These are phyloP conservation scores for Solanum corneliomulleri DNA, from an alignment of 257 asterid genomes.

Conservation along the genomic window DNA sequence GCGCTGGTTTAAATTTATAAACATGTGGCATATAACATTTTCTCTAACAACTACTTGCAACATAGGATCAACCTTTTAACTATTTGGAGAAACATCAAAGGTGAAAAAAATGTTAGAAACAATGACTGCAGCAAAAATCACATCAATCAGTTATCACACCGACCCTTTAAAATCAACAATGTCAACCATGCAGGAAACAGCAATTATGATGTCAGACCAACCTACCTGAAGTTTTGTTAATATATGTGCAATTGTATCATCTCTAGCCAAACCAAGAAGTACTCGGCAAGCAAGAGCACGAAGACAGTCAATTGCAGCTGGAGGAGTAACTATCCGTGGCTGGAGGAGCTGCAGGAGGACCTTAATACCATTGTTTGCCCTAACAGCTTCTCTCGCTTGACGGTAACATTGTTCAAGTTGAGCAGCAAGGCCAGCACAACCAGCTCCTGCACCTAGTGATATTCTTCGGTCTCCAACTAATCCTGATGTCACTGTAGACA, in stretches of 20 bases:
- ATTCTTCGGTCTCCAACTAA: constrained; percentile 97
- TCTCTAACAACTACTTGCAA: background rate
- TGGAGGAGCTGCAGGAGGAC: constrained; percentile 98
- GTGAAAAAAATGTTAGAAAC: background rate
- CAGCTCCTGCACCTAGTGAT: constrained; percentile 83
- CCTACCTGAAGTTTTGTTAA: constrained; percentile 90
- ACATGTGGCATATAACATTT: background rate
- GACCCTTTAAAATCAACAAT: background rate
- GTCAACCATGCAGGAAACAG: background rate
- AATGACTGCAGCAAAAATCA: background rate
- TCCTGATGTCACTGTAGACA: constrained; percentile 66
- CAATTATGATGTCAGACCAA: background rate
- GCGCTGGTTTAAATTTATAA: background rate
- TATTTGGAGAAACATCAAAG: background rate
- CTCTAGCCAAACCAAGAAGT: constrained; percentile 98
- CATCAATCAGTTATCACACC: background rate
- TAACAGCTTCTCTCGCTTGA: constrained; percentile 97
- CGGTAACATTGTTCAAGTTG: constrained; percentile 93
- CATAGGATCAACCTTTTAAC: background rate
- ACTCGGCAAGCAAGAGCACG: constrained; percentile 99
- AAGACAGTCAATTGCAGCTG: constrained; percentile 94
- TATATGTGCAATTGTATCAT: constrained; percentile 95
- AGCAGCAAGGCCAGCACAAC: constrained; percentile 97
- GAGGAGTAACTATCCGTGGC: constrained; percentile 82
- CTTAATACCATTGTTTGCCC: constrained; percentile 92